A percentile compares a stretch with the other conserved stretches of the same genome.
Evolutionary conservation across 768 basidiomycete genomes (phyloP).

Genomic region (Phaeotremella fagi): DNA sequence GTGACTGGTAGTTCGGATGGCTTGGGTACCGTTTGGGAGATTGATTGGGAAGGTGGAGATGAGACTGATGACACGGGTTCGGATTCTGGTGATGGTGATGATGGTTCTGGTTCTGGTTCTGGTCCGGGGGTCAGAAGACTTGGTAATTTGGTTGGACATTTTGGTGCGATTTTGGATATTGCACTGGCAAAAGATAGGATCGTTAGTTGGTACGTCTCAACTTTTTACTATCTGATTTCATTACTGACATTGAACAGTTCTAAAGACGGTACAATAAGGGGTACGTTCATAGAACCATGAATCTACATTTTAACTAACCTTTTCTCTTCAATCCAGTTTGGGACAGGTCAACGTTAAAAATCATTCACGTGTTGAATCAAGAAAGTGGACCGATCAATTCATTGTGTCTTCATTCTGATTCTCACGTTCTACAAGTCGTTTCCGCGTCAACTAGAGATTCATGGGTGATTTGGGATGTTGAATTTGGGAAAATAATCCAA

Average conservation of each 20-base stretch:
- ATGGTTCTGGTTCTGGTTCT: too few species aligned
- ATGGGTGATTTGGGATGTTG: slow-evolving; percentile 28
- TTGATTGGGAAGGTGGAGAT: slow-evolving; percentile 4
- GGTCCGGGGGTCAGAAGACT: background rate
- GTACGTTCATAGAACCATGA: slow-evolving; percentile 5
- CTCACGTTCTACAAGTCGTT: slow-evolving; percentile 3
- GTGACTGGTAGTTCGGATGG: slow-evolving; percentile 25
- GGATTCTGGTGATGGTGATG: too few species aligned
- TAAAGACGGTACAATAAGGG: slow-evolving; percentile 23
- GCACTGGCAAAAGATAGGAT: slow-evolving; percentile 7
- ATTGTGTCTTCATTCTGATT: slow-evolving; percentile 11
- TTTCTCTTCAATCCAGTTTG: background rate
- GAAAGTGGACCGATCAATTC: slow-evolving; percentile 28
- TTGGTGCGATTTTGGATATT: slow-evolving; percentile 22
- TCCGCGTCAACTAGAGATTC: slow-evolving; percentile 25
- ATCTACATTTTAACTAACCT: background rate
- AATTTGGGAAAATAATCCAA: slow-evolving; percentile 1
- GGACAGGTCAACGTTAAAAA: background rate
- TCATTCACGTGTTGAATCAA: slow-evolving; percentile 1
- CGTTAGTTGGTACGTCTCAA: slow-evolving; percentile 9
- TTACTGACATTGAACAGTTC: slow-evolving; percentile 1
- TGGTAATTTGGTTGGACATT: slow-evolving; percentile 15
- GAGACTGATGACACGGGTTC: slow-evolving; percentile 1
- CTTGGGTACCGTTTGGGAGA: slow-evolving; percentile 18
- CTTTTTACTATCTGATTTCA: background rate